Evolutionary conservation across 2,329 filamentous ascomycete genomes (phyloP).

Genomic region (Gyromitra esculenta): DNA sequence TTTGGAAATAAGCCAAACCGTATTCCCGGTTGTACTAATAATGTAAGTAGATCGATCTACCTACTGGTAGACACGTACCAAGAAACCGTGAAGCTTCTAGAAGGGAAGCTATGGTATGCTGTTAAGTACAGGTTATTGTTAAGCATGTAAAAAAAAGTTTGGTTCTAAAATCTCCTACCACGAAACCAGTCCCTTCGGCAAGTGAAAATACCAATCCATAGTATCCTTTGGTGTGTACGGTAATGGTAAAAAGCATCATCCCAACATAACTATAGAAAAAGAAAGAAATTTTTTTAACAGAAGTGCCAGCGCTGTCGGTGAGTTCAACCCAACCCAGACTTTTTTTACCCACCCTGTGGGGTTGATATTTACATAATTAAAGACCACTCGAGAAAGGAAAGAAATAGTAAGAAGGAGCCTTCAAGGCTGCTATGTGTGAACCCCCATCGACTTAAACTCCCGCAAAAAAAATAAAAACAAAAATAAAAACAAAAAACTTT

Average conservation of each 20-base stretch:
- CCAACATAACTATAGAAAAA: neutral
- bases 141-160: too few species aligned
- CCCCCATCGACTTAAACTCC: neutral
- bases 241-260: neutral
- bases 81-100: too few species aligned
- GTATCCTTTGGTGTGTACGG: neutral
- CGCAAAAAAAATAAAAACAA: neutral
- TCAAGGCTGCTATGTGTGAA: slow-evolving; percentile 15
- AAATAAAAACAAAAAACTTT: neutral
- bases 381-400: neutral
- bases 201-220: neutral
- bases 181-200: neutral
- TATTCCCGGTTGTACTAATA: too few species aligned
- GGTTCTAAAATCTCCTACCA: neutral
- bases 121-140: too few species aligned
- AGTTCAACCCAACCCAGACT: neutral
- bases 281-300: neutral
- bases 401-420: slow-evolving; percentile 12
- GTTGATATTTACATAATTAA: slow-evolving; percentile 6
- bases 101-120: too few species aligned
- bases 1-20: too few species aligned
- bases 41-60: too few species aligned
- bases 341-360: neutral
- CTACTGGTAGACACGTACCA: too few species aligned
- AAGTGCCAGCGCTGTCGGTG: neutral